Base-by-base conservation (phyloP, 177 flowering plant genomes). In the Telopea speciosissima region DNA sequence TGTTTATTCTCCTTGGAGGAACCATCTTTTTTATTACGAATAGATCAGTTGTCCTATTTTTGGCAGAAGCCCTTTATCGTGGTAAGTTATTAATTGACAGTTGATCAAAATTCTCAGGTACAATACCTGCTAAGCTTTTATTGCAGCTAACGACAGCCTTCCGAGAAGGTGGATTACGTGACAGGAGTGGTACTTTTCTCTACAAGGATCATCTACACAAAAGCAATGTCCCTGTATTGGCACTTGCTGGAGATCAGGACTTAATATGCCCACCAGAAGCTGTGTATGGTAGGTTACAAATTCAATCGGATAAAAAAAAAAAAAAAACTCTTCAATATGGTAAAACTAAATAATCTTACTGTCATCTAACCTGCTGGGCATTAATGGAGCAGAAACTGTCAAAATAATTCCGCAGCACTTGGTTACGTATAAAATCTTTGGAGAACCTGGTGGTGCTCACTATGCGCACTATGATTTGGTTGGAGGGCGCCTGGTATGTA, bases 381-480 rank as follows among this genome's bases (percentile, higher is more conserved):
- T 65, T 11, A 52, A 42, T 81, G 72, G 58, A 76, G 28, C 92
- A 96, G 98, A 90, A 77, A 96, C 99, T 13, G 97, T 73, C 36
- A 93, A 91, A 81, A 78, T 88, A 63, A 70, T 96, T 77, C 97
- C 98, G 62, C 78, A 84, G 68, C 80, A 90, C 76, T 72, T 91
- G 80, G 91, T 86, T 61, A 83, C 88, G 19, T 93, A 89, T 73
- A 88, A 85, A 84, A 79, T 87, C 11, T 85, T 93, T 75, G 99
- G 99, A 71, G 81, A 85, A 72, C 77, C 82, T 49, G 82, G 70
- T 33, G 96, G 99, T 45, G 89, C 92, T 33, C 98, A 96, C 74
- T 96, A 89, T 82, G 99, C 93, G 64, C 99, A 96, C 73, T 96
- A 93, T 80, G 99, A 96, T 78, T 75, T 96, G 78, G 96, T 96